phyloP scores from a whole-genome alignment of 441 rosid genomes.

The Dalechampia spathulata region DNA sequence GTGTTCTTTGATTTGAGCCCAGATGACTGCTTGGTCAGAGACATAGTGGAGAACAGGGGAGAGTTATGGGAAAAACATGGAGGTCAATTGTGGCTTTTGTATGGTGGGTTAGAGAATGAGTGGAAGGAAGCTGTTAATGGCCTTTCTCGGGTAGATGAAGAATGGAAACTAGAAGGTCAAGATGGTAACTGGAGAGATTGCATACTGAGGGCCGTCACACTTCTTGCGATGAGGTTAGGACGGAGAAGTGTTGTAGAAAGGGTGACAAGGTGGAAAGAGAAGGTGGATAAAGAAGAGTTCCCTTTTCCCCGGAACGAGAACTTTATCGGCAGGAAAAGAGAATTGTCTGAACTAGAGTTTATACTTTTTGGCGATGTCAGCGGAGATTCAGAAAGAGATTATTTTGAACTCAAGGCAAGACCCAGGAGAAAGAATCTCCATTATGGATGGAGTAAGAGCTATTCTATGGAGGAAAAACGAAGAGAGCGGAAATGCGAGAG shows the following conservation, averaged over 20 bases:
- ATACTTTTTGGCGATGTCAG: conserved; percentile 75
- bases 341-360: conserved; percentile 75
- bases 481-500: conserved; percentile 22
- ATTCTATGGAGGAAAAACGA: conserved; percentile 39
- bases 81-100: conserved; percentile 72
- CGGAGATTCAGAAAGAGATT: conserved; percentile 71
- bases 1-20: conserved; percentile 74
- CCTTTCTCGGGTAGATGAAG: conserved; percentile 63
- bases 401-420: conserved; percentile 71
- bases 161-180: conserved; percentile 87
- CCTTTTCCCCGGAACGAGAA: conserved; percentile 73
- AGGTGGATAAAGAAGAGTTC: conserved; percentile 78
- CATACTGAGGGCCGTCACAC: conserved; percentile 57
- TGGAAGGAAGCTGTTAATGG: conserved; percentile 86
- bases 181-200: conserved; percentile 94
- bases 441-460: conserved; percentile 58
- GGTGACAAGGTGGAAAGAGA: conserved; percentile 76
- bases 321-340: conserved; percentile 87
- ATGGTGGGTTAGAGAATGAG: conserved; percentile 83
- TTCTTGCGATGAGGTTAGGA: conserved; percentile 69
- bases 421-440: conserved; percentile 63
- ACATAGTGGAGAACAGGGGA: conserved; percentile 87
- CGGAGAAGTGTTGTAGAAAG: conserved; percentile 87
- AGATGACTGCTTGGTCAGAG: conserved; percentile 83
- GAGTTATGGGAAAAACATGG: conserved; percentile 93